These are phyloP conservation scores for Aristolochia contorta DNA, from an alignment of 164 flowering plant species.

Conservation along the genomic window DNA sequence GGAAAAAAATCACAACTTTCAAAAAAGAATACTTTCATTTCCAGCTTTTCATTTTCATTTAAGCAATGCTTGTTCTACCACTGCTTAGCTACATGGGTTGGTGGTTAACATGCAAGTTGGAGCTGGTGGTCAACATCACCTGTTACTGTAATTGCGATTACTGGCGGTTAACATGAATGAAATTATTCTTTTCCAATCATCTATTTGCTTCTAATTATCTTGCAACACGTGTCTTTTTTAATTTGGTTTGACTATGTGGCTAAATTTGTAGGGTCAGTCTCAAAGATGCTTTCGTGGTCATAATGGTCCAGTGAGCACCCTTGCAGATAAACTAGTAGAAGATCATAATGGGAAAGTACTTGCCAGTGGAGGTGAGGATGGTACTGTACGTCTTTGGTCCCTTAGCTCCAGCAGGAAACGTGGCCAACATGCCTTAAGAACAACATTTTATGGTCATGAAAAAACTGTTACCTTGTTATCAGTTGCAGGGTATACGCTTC, in stretches of 20 bases:
- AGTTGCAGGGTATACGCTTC: slow-evolving; percentile 47
- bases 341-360: slow-evolving; percentile 30
- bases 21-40: too few relatives aligned
- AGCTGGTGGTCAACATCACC: too few relatives aligned
- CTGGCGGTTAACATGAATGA: too few relatives aligned
- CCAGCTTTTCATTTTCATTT: too few relatives aligned
- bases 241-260: neutral
- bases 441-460: slow-evolving; percentile 59
- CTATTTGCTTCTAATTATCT: too few relatives aligned
- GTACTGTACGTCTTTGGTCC: slow-evolving; percentile 75
- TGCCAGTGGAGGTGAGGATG: slow-evolving; percentile 73
- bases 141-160: too few relatives aligned
- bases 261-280: slow-evolving; percentile 31
- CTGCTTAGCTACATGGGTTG: too few relatives aligned
- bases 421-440: slow-evolving; percentile 48
- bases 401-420: slow-evolving; percentile 51
- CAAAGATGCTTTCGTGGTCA: slow-evolving; percentile 45
- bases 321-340: slow-evolving; percentile 48
- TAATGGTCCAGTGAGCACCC: slow-evolving; percentile 41
- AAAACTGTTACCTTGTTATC: slow-evolving; percentile 43
- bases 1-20: too few relatives aligned
- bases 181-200: too few relatives aligned
- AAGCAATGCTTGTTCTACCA: too few relatives aligned
- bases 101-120: too few relatives aligned
- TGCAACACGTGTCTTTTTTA: too few relatives aligned